Evolutionary conservation across 768 basidiomycete species (phyloP), one percentile per base, ranked within the genome.

Genomic region (Suillus fuscotomentosus): DNA sequence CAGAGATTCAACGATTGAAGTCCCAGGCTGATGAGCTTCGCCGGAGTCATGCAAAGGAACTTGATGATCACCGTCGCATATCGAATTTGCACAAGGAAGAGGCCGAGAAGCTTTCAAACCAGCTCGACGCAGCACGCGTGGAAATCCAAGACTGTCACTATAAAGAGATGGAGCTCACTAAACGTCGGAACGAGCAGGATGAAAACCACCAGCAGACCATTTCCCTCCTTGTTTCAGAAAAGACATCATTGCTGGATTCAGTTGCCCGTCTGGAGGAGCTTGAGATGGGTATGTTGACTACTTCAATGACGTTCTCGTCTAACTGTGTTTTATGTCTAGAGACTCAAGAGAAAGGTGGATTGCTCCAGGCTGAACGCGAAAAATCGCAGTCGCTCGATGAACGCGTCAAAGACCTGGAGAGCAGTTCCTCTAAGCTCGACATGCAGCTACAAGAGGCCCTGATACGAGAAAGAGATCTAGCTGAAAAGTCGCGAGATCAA

Each of bases 161-260:
- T 20, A 68, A 55, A 43, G 70, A 70, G 42, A 5, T 60, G 2
- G 62, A 24, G 3, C 61, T 66, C 43, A 67, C 68, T 8, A 59
- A 56, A 50, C 70, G 61, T 41, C 71, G 73, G 61, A 73, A 74
- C 20, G 72, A 75, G 14, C 74, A 75, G 45, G 74, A 82, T 53
- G 81, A 84, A 68, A 88, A 83, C 69, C 88, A 90, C 68, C 87
- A 86, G 65, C 88, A 88, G 69, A 91, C 90, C 0, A 91, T 95
- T 63, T 81, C 88, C 54, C 73, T 90, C n/a, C 80, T 95, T 15
- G 91, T 94, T 22, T 82, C 86, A 3, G 91, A 92, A 70, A 91
- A 91, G 74, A 82, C 85, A 8, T 80, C 83, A 22, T 79, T 92
- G 42, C 77, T 79, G 17, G 72, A 82, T n/a, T 84, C 88, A 48